Evolutionary conservation across 306 rosid genomes (phyloP).

Genomic region (Arachis hypogaea): DNA sequence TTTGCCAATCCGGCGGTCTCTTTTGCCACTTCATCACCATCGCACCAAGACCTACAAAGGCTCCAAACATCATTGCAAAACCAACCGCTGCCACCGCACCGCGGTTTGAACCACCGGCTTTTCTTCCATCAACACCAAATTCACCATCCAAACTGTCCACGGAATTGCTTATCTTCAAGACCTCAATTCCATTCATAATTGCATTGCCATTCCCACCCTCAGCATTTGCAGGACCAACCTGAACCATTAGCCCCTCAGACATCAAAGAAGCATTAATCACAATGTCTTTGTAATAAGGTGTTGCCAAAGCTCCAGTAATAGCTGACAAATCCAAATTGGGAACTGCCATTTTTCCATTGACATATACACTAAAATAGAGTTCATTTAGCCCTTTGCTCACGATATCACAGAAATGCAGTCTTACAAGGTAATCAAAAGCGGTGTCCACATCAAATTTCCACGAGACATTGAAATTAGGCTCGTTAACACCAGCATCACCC

Average conservation of each 20-base stretch:
- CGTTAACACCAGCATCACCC: constrained; percentile 19
- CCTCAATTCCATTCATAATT: constrained; percentile 48
- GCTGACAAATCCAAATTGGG: constrained; percentile 39
- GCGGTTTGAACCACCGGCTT: not conserved
- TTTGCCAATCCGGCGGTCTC: constrained; percentile 51
- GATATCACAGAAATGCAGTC: constrained; percentile 48
- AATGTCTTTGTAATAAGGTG: constrained; percentile 46
- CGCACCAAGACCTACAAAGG: constrained; percentile 43
- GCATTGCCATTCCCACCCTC: constrained; percentile 27
- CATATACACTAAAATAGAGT: constrained; percentile 41
- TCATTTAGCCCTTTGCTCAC: constrained; percentile 26
- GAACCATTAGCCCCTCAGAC: constrained; percentile 36
- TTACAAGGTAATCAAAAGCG: constrained; percentile 29
- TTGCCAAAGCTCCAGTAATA: constrained; percentile 28
- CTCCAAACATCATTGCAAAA: constrained; percentile 51
- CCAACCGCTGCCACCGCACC: constrained; percentile 39
- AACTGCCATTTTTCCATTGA: constrained; percentile 44
- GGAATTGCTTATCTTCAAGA: constrained; percentile 50
- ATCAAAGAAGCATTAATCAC: constrained; percentile 44
- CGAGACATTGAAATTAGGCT: constrained; percentile 37
- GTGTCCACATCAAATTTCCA: constrained; percentile 42
- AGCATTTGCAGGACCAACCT: constrained; percentile 34
- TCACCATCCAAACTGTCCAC: constrained; percentile 50
- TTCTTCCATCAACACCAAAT: constrained; percentile 44
- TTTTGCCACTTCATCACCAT: constrained; percentile 53